Conservation (phyloP, 352 stramenopile genomes). For the Phytophthora tubulina region DNA sequence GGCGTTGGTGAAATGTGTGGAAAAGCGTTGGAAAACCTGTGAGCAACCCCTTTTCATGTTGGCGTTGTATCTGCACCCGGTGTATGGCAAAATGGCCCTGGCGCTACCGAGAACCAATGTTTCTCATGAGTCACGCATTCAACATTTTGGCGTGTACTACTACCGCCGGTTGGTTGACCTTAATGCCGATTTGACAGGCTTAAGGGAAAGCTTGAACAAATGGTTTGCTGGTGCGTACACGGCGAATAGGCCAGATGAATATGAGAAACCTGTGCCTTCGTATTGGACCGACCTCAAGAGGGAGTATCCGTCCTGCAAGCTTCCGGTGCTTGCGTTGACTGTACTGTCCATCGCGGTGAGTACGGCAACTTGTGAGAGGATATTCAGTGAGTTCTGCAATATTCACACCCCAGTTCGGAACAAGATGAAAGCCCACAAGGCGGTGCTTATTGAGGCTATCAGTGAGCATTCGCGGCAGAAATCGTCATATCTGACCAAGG, state of each 20-base stretch:
- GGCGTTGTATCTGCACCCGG: not conserved
- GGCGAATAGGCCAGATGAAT: not conserved
- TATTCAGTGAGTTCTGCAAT: too few relatives aligned
- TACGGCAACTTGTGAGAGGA: too few relatives aligned
- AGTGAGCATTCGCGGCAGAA: not conserved
- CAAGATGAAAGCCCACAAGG: too few relatives aligned
- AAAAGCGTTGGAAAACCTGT: not conserved
- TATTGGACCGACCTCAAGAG: not conserved
- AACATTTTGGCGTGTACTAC: not conserved
- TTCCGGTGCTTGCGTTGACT: too few relatives aligned
- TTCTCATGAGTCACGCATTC: not conserved
- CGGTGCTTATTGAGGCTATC: not conserved
- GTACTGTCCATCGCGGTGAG: too few relatives aligned
- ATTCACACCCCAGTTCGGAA: too few relatives aligned
- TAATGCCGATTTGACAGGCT: not conserved
- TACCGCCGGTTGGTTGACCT: not conserved
- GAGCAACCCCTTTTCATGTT: not conserved
- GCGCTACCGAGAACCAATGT: not conserved
- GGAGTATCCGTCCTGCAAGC: too few relatives aligned
- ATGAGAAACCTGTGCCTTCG: not conserved
- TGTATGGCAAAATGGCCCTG: not conserved
- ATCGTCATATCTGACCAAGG: not conserved
- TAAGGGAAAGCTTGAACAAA: not conserved
- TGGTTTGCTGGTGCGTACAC: not conserved
- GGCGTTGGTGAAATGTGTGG: not conserved